A percentile compares a stretch with the other conserved stretches of the same genome.
phyloP scores from a whole-genome alignment of 2,329 filamentous ascomycete species.

The Ascochyta fabae region DNA sequence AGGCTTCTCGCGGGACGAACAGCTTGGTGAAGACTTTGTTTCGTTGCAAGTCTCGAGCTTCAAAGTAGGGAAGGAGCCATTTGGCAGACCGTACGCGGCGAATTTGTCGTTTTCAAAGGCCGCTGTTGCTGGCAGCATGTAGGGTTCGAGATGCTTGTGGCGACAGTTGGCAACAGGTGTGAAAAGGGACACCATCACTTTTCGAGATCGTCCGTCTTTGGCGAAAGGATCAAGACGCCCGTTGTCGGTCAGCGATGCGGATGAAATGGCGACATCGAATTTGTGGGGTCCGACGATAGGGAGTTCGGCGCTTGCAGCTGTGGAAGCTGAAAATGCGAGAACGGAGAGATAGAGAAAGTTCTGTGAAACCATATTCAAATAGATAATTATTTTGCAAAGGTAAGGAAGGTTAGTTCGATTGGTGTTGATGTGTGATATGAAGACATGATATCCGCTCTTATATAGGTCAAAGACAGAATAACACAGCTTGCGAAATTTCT shows the following conservation, averaged over 20 bases:
- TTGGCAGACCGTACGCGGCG: constrained; percentile 33
- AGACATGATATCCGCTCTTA: background rate
- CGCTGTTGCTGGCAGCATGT: constrained; percentile 36
- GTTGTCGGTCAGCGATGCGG: constrained; percentile 25
- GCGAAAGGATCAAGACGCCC: constrained; percentile 30
- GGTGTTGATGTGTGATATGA: background rate
- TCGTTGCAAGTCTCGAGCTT: constrained; percentile 25
- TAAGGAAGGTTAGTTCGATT: background rate
- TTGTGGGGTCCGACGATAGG: constrained; percentile 21
- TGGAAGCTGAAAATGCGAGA: background rate
- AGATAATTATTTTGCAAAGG: background rate
- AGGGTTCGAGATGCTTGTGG: constrained; percentile 13
- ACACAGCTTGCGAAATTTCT: background rate
- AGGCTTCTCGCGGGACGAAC: background rate
- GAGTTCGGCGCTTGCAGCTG: constrained; percentile 9
- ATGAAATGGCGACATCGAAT: constrained; percentile 23
- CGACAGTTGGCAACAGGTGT: constrained; percentile 25
- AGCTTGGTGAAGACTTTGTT: background rate
- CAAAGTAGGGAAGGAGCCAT: constrained; percentile 31
- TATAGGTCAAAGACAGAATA: background rate
- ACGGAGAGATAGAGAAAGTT: constrained; percentile 3
- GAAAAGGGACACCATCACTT: constrained; percentile 36
- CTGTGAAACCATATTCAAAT: background rate
- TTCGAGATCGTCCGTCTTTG: constrained; percentile 23
- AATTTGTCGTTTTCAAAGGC: constrained; percentile 30